A percentile compares a stretch with the other conserved stretches of the same genome.
These are phyloP conservation scores for Lachancea waltii DNA, from an alignment of 805 yeast species.

Conservation along the genomic window DNA sequence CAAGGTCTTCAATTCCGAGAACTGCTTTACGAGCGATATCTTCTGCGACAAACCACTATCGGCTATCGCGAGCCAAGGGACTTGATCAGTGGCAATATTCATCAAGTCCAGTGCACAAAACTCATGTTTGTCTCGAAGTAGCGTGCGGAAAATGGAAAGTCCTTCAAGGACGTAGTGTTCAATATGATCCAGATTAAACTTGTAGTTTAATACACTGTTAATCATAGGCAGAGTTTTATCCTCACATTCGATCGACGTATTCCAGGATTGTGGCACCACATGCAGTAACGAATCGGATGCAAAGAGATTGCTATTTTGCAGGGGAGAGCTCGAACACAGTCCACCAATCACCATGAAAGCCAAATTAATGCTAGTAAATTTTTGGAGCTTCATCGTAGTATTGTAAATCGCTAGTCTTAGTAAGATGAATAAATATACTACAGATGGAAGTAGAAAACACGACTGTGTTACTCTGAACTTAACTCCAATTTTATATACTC, in stretches of 20 bases:
- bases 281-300: too few relatives aligned
- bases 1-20: slow-evolving; percentile 6
- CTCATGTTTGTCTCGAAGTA: slow-evolving; percentile 5
- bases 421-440: too few relatives aligned
- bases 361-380: too few relatives aligned
- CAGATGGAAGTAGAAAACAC: too few relatives aligned
- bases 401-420: too few relatives aligned
- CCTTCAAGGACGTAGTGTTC: slow-evolving; percentile 2
- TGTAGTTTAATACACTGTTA: slow-evolving; percentile 1
- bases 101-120: slow-evolving; percentile 6
- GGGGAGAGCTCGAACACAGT: too few relatives aligned
- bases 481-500: too few relatives aligned
- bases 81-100: slow-evolving; percentile 2
- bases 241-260: slow-evolving; percentile 3
- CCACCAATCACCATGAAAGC: too few relatives aligned
- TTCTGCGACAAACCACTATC: background rate
- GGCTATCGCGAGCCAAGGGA: slow-evolving; percentile 2
- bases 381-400: too few relatives aligned
- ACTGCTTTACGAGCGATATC: slow-evolving; percentile 1
- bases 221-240: slow-evolving; percentile 5
- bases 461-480: too few relatives aligned
- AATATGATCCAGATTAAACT: slow-evolving; percentile 4
- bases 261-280: too few relatives aligned
- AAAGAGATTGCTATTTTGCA: too few relatives aligned
- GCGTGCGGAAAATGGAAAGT: slow-evolving; percentile 1